A percentile compares a stretch with the other conserved stretches of the same genome.
Evolutionary conservation across 208 protist species (phyloP).

Genomic region (Naegleria gruberi): DNA sequence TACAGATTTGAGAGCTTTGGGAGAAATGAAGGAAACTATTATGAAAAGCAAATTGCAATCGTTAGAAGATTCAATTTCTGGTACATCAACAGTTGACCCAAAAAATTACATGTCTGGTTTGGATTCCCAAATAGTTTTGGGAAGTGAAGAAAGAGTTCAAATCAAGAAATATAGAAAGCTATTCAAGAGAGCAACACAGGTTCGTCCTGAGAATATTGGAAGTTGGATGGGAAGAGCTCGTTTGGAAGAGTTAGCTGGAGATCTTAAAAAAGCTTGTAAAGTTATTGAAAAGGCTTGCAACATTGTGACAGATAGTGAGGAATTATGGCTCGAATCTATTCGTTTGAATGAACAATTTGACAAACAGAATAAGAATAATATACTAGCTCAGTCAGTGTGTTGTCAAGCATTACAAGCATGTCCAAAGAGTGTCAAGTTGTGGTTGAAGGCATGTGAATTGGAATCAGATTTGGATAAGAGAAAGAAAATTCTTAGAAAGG

Average conservation of each 20-base stretch:
- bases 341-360: conserved; percentile 36
- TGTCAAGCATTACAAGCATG: conserved; percentile 60
- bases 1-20: conserved; percentile 60
- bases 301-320: conserved; percentile 55
- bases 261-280: conserved; percentile 52
- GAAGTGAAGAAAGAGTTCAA: conserved; percentile 38
- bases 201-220: conserved; percentile 60
- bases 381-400: conserved; percentile 62
- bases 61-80: conserved; percentile 59
- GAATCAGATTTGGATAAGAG: conserved; percentile 54
- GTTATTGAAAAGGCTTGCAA: conserved; percentile 63
- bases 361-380: too few relatives aligned
- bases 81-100: conserved; percentile 77
- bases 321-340: conserved; percentile 81
- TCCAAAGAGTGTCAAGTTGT: conserved; percentile 67
- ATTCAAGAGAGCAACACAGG: conserved; percentile 52
- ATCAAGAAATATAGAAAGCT: conserved; percentile 70
- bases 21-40: conserved; percentile 50
- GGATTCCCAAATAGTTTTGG: conserved; percentile 39
- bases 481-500: conserved; percentile 47
- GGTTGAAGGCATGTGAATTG: conserved; percentile 61
- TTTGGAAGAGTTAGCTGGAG: conserved; percentile 71
- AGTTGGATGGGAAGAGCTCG: conserved; percentile 70
- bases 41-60: conserved; percentile 56
- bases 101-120: conserved; percentile 77